Evolutionary conservation across 2,329 filamentous ascomycete species (phyloP), one percentile per base, ranked within the genome.

Genomic region (Blumeriella jaapii): DNA sequence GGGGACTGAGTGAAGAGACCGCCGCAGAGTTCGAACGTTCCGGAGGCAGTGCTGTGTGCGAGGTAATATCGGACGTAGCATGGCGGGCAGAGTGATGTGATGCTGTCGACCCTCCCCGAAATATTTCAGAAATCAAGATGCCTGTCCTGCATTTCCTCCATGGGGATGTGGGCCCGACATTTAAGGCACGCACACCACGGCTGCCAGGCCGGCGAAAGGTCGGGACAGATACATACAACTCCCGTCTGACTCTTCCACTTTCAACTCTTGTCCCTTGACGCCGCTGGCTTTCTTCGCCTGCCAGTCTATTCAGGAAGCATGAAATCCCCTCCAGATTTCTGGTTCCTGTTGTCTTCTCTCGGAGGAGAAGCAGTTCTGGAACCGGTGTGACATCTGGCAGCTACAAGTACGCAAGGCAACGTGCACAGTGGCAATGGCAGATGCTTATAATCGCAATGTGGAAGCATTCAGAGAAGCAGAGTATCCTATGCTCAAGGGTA

Each of bases 401-500:
- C 23, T 16, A 3, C 27, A 29, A 29, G 29, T 14, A 5, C 9
- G 25, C 6, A n/a, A n/a, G n/a, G n/a, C n/a, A n/a, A n/a, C n/a
- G n/a, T n/a, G n/a, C n/a, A n/a, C n/a, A n/a, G 6, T 13, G 13
- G 15, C 19, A 18, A 50, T 52, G 45, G 42, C 43, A 16, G 25
- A 45, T 36, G 40, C 39, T 15, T 83, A 83, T 54, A 74, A 81
- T 54, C 55, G 56, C 37, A 59, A 59, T 19, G 65, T 84, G 12
- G 74, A 81, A 54, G 53, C 53, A 10, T 62, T 82, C 18, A 65
- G 78, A 41, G 58, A 64, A 11, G 53, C 53, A 20, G 77, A 84
- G 48, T 84, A 74, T 56, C 79, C 79, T 16, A 80, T 82, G 75
- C 63, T 84, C 27, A 62, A 70, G 60, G 76, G 79, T 78, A 53